Evolutionary conservation across 2,329 filamentous ascomycete genomes (phyloP), one percentile per base, ranked within the genome.

Genomic region (Trichophyton benhamiae): DNA sequence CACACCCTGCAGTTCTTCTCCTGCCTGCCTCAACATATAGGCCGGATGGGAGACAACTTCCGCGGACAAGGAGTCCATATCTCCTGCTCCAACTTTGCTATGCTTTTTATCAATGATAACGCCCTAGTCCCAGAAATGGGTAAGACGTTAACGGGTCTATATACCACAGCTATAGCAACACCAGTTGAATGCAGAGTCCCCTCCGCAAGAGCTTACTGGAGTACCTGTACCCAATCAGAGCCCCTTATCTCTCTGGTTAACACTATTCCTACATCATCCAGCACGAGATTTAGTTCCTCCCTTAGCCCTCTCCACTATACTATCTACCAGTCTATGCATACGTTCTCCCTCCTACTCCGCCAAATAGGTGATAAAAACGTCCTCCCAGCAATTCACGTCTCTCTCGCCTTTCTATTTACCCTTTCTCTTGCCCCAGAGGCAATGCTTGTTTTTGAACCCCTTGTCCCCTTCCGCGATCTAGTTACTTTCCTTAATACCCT

Each of bases 11-110:
- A 74, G 0, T 82, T 80, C 58, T 66, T 79, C 2, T 67, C 66
- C 3, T 71, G 77, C 3, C 69, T 85, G 1, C 75, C 78, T 58
- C 72, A 72, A 27, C 76, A 82, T 30, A 76, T 82, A 60, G 72
- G 71, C n/a, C 72, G 75, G 8, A 70, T 78, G 0, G 77, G 76
- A 6, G 70, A 76, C 0, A 77, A 77, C 52, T 81, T 77, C 72
- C 80, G 77, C 63, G 77, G 82, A 58, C 76, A 80, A 63, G 83
- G 82, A 0, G 77, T 81, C 2, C 80, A 80, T 60, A 75, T 84
- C 11, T 78, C 78, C 2, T 77, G 82, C 5, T 76, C 78, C 6
- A 83, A 83, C 64, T 76, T 83, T 57, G 52, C 52, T 0, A 17
- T 27, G 11, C 52, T 55, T 11, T 52, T 52, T 15, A 52, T 52